Percentiles rank a stretch among this genome's conserved stretches.
Evolutionary conservation across 257 asterid species (phyloP).

Genomic region (Solanum arcanum): DNA sequence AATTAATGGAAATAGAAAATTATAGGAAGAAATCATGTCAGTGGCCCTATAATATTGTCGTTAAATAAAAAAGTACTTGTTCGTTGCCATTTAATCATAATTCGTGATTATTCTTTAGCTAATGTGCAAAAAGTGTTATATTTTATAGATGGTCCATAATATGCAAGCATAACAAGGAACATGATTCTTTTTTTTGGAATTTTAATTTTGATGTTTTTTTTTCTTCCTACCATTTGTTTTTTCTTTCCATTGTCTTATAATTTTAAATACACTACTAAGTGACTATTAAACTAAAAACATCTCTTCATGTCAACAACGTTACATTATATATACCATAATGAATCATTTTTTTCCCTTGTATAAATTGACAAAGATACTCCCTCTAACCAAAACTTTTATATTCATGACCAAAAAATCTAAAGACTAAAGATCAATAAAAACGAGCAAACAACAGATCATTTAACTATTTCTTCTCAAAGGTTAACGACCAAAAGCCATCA

Average conservation of each 20-base stretch:
- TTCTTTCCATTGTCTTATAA: background rate
- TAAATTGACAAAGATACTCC: background rate
- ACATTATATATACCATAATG: background rate
- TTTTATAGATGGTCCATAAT: background rate
- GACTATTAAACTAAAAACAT: background rate
- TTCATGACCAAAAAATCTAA: constrained; percentile 5
- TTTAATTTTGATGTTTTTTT: background rate
- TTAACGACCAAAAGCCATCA: constrained; percentile 25
- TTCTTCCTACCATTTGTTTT: background rate
- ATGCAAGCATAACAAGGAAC: background rate
- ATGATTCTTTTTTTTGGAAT: background rate
- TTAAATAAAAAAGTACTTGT: background rate
- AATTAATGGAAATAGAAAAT: background rate
- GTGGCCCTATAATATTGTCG: background rate
- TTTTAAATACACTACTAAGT: background rate
- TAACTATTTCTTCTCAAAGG: background rate
- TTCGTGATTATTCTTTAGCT: background rate
- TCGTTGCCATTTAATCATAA: background rate
- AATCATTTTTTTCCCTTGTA: background rate
- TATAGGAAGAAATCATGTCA: background rate
- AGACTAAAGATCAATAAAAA: background rate
- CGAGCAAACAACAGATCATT: background rate
- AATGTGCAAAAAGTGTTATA: background rate
- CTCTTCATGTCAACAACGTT: background rate
- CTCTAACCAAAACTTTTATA: background rate